Base-by-base conservation (phyloP, 139 green algal species). In the Asterochloris erici region DNA sequence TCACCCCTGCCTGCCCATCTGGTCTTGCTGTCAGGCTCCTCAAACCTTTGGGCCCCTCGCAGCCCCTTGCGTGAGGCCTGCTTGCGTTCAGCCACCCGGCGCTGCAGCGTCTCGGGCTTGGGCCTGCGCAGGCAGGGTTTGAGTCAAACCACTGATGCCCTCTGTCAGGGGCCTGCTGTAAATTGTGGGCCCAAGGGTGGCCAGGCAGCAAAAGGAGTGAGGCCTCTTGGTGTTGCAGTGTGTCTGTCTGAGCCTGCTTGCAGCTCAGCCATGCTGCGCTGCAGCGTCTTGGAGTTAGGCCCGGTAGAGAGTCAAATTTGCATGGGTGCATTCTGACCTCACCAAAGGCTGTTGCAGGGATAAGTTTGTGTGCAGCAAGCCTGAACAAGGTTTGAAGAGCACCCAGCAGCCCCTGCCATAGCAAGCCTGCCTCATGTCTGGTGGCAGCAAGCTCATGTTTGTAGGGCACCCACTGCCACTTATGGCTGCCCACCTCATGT, bases 41-140 rank as follows among this genome's bases (percentile, higher is more conserved):
- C 77, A 26, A 85, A 68, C 28, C 88, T 82, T 16, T 85, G 81
- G 21, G 84, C 88, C 21, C 89, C 89, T 0, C 89, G 80, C 2
- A 82, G 28, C 12, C 88, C 86, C 60, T 82, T 84, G 15, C 70
- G 63, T 21, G 38, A 21, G 26, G 79, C 68, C 62, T 79, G 71
- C 28, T 86, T 86, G 17, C 63, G 77, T 17, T 90, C 84, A 4
- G 73, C 47, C 1, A 68, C 74, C 29, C 74, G 79, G 63, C 82
- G 68, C 26, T 68, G 29, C 47, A 90, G 69, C 27, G 86, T 91
- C 68, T 90, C 87, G 14, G 85, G 79, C 84, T 91, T 93, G 26
- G 85, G 83, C 61, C 85, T 87, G 85, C 73, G 60, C 61, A 82
- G 21, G 47, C 15, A n/a, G 21, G 17, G 26, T 71, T 4, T 71